Evolutionary conservation across 441 rosid genomes (phyloP).

Genomic region (Syzygium syzygioides): DNA sequence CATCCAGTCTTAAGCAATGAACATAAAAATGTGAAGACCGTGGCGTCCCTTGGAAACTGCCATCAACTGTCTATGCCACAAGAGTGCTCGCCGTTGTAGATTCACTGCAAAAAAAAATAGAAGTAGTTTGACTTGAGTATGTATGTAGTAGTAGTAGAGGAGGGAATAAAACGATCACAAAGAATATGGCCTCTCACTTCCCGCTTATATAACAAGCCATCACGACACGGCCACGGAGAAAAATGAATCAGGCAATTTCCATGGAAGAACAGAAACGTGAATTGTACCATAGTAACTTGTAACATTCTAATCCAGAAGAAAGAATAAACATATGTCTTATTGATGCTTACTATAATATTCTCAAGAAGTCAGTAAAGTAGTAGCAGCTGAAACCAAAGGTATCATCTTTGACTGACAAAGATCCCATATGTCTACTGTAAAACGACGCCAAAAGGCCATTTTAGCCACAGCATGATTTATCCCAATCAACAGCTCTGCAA

Average conservation of each 20-base stretch:
- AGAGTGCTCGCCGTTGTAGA: constrained; percentile 65
- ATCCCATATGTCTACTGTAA: not conserved
- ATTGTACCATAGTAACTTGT: not conserved
- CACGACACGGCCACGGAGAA: not conserved
- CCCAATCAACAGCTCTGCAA: not conserved
- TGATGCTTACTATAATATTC: not conserved
- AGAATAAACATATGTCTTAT: not conserved
- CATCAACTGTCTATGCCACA: constrained; percentile 29
- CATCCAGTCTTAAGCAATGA: not conserved
- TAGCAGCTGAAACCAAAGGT: not conserved
- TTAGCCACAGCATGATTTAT: not conserved
- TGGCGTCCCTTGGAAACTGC: not conserved
- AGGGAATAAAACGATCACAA: not conserved
- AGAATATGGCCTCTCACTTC: too few species aligned
- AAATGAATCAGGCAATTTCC: not conserved
- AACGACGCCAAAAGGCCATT: not conserved
- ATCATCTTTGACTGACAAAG: not conserved
- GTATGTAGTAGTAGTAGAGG: not conserved
- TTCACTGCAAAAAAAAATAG: constrained; percentile 24
- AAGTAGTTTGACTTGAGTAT: not conserved
- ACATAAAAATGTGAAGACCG: not conserved
- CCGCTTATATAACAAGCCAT: not conserved
- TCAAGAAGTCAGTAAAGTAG: not conserved
- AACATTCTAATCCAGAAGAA: not conserved
- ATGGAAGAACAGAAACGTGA: not conserved